phyloP scores from a whole-genome alignment of 306 rosid species.

The Quercus variabilis region DNA sequence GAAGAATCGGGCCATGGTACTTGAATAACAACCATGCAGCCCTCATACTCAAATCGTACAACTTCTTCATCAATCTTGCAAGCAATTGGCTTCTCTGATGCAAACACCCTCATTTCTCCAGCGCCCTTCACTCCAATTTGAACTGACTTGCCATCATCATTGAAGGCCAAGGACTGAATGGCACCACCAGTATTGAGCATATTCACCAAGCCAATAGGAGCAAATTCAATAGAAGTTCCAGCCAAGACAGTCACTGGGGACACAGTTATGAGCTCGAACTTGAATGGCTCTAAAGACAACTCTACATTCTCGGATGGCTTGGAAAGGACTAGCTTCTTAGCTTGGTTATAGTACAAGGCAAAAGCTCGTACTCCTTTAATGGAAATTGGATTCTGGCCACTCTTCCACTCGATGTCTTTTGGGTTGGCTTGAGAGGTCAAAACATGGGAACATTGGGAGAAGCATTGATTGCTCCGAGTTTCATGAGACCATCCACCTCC shows the following conservation, averaged over 20 bases:
- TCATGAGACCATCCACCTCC: constrained; percentile 94
- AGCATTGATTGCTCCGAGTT: constrained; percentile 63
- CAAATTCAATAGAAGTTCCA: constrained; percentile 44
- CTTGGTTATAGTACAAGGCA: constrained; percentile 57
- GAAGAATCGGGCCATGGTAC: constrained; percentile 82
- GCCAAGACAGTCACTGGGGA: constrained; percentile 52
- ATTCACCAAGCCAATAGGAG: constrained; percentile 83
- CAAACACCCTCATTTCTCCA: constrained; percentile 75
- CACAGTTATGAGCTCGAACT: constrained; percentile 78
- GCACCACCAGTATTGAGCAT: constrained; percentile 93
- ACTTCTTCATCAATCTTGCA: constrained; percentile 54
- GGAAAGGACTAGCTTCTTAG: constrained; percentile 60
- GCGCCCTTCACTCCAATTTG: constrained; percentile 58
- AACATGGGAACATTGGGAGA: constrained; percentile 49
- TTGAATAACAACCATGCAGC: constrained; percentile 48
- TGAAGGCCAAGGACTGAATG: constrained; percentile 46
- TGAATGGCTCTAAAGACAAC: constrained; percentile 74
- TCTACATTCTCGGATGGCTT: constrained; percentile 44
- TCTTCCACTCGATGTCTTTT: constrained; percentile 81
- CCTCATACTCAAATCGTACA: constrained; percentile 58
- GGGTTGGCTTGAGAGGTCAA: constrained; percentile 53
- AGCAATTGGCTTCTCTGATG: constrained; percentile 55
- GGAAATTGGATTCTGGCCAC: constrained; percentile 56
- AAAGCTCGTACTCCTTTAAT: constrained; percentile 45
- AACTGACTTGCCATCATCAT: constrained; percentile 32